Base-by-base conservation (phyloP, 139 green algal genomes). In the Klebsormidium nitens region DNA sequence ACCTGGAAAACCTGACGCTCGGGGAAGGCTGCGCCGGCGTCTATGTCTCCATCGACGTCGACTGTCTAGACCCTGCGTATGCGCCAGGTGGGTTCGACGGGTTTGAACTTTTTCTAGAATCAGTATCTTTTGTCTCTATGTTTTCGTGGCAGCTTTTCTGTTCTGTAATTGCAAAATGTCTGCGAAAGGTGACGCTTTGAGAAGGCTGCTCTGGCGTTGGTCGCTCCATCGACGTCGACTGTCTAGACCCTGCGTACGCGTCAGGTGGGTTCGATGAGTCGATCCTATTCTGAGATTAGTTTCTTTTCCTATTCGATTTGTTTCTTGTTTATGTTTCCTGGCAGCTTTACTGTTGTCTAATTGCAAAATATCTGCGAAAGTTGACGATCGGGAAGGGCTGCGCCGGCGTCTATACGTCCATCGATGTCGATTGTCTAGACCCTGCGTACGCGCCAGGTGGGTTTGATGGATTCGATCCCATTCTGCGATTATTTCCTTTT, bases 41-140 rank as follows among this genome's bases (percentile, higher is more conserved):
- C 34, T 77, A 77, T 38, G 49, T 77, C 0, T 77, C 70, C 4
- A 77, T 77, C 34, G 70, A 77, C 36, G 44, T 77, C 1, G 70
- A 77, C 26, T 71, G 61, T 26, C 62, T 77, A 0, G 70, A 75
- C 23, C 70, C 70, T 23, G 28, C 70, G 0, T 65, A 67, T 64
- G 70, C 70, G 17, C 70, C 70, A 6, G 70, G 70, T 35, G 70
- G 74, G 36, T 77, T 62, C 1, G n/a, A n/a, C n/a, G n/a, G n/a
- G n/a, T n/a, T n/a, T n/a, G n/a, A n/a, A n/a, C n/a, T n/a, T n/a
- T n/a, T n/a, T n/a, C n/a, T n/a, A n/a, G n/a, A n/a, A n/a, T n/a
- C n/a, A n/a, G n/a, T n/a, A n/a, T n/a, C n/a, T n/a, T n/a, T n/a
- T n/a, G n/a, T n/a, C n/a, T n/a, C n/a, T n/a, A n/a, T n/a, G n/a